These are phyloP conservation scores for Wallacemonas collosoma DNA, from an alignment of 208 protist species.

Conservation along the genomic window DNA sequence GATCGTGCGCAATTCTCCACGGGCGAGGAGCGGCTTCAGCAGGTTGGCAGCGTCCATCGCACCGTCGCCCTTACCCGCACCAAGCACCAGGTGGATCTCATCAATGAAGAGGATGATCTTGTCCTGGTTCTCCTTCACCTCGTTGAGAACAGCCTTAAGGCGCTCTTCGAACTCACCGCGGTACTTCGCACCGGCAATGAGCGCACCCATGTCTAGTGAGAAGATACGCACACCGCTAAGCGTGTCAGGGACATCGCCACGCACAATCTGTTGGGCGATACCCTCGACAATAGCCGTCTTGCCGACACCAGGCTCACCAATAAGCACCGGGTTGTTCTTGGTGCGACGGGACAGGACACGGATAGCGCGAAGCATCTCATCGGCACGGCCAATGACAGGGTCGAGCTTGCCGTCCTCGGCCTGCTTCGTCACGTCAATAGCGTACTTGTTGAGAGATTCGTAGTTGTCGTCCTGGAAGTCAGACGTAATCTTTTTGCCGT, in stretches of 20 bases:
- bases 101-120: slow-evolving; percentile 98
- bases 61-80: slow-evolving; percentile 91
- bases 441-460: slow-evolving; percentile 93
- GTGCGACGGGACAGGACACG: slow-evolving; percentile 92
- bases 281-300: slow-evolving; percentile 85
- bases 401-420: slow-evolving; percentile 93
- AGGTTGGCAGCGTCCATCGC: slow-evolving; percentile 97
- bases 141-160: slow-evolving; percentile 97
- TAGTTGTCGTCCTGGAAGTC: slow-evolving; percentile 85
- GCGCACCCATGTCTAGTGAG: slow-evolving; percentile 95
- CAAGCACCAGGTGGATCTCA: slow-evolving; percentile 97
- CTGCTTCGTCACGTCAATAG: slow-evolving; percentile 78
- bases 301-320: slow-evolving; percentile 92
- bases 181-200: slow-evolving; percentile 98
- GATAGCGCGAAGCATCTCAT: slow-evolving; percentile 96
- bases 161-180: slow-evolving; percentile 98
- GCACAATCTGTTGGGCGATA: slow-evolving; percentile 70
- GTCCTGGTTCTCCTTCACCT: slow-evolving; percentile 91
- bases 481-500: slow-evolving; percentile 82
- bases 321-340: slow-evolving; percentile 99
- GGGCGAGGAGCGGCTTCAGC: slow-evolving; percentile 96
- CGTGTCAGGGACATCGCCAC: slow-evolving; percentile 74
- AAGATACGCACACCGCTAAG: slow-evolving; percentile 53
- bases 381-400: slow-evolving; percentile 97
- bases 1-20: slow-evolving; percentile 93